Evolutionary conservation across 257 asterid genomes (phyloP), one percentile per base, ranked within the genome.

Genomic region (Primulina tabacum): DNA sequence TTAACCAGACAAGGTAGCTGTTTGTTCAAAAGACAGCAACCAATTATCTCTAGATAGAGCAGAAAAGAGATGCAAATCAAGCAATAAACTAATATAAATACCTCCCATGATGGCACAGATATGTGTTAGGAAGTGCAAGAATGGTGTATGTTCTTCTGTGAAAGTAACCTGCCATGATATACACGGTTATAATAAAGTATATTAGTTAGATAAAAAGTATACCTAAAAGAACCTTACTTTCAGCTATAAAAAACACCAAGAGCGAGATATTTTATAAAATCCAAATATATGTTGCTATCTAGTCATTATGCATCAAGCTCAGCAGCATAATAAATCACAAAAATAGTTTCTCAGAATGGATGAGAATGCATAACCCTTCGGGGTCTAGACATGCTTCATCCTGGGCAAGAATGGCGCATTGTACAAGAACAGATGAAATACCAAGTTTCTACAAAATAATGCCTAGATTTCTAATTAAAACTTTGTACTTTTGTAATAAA

Each of bases 91-190:
- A 16, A 14, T 14, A 50, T 50, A 50, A 16, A 50, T 85, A 94
- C 99, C 99, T 85, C 98, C 99, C 34, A 94, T 86, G 64, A 94
- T 91, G 78, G 98, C 99, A 78, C 99, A 94, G 35, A 94, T 80
- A 75, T 85, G 89, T 21, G 98, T 94, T 77, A 91, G 56, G 83
- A 94, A 94, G 86, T 94, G 99, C 61, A 94, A 83, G 87, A 94
- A 94, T 10, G 99, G 70, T 5, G 84, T n/a, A 66, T 94, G 99
- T 75, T 79, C 83, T 87, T 91, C 99, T 2, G 82, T 85, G 81
- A 78, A 88, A 43, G 97, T 91, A 76, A 94, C 99, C 99, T 94
- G 88, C 40, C 73, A 78, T 63, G 56, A 59, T 68, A 63, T 18
- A 70, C 53, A 69, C 11, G 60, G 29, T 71, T 14, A 69, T 57